phyloP scores from a whole-genome alignment of 164 flowering plant species.

The Magnolia officinalis region DNA sequence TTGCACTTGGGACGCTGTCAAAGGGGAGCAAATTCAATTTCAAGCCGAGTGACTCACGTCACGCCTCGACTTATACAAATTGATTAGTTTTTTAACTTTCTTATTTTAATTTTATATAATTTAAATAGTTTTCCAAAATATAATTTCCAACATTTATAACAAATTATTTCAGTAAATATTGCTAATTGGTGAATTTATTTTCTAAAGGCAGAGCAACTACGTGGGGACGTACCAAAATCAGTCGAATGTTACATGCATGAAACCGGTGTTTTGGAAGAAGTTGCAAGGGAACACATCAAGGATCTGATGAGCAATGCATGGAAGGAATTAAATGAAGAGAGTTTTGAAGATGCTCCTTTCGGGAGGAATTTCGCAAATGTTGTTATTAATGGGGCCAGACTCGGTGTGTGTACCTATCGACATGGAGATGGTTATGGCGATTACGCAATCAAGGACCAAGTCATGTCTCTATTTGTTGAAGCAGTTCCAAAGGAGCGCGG shows the following conservation, averaged over 20 bases:
- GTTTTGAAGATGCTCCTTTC: not conserved
- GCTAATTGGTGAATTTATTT: not conserved
- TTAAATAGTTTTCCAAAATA: too few species aligned
- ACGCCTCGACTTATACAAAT: too few species aligned
- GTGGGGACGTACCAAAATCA: slow-evolving; percentile 17
- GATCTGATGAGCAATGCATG: slow-evolving; percentile 14
- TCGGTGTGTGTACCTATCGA: slow-evolving; percentile 8
- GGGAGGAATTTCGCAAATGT: not conserved
- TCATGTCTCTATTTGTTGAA: slow-evolving; percentile 5
- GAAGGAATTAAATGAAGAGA: slow-evolving; percentile 15
- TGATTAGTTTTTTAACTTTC: too few species aligned
- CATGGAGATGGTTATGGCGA: slow-evolving; percentile 21
- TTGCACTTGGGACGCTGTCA: too few species aligned
- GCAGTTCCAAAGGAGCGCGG: not conserved
- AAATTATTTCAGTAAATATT: not conserved
- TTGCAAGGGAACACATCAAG: slow-evolving; percentile 13
- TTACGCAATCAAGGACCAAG: not conserved
- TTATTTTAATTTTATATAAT: too few species aligned
- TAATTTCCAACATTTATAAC: too few species aligned
- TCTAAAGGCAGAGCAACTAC: slow-evolving; percentile 15
- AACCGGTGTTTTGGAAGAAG: slow-evolving; percentile 19
- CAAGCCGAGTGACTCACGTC: too few species aligned
- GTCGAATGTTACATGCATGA: slow-evolving; percentile 25
- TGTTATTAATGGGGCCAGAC: not conserved
- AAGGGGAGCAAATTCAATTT: too few species aligned